Evolutionary conservation across 2,329 filamentous ascomycete species (phyloP), one percentile per base, ranked within the genome.

Genomic region (Colletotrichum camelliae): DNA sequence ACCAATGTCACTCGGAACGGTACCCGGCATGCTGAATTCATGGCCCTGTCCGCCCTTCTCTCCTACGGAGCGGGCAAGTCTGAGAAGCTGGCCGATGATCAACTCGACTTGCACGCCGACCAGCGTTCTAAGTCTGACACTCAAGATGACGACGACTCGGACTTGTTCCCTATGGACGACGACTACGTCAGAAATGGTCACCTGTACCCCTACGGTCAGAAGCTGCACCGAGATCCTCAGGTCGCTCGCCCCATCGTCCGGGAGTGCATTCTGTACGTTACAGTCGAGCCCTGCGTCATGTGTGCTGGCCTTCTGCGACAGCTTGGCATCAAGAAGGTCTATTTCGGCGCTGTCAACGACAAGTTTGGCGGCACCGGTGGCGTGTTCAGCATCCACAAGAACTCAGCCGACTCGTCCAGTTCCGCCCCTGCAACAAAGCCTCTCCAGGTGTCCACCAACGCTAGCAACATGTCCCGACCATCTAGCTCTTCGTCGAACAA

Each of bases 241-340:
- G 90, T 97, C 78, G 90, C 93, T 69, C 90, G 91, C 39, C 90
- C 89, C 15, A 91, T 96, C 77, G 88, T 98, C 79, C 88, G 88
- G 52, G 91, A 96, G 78, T 90, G 90, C 79, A 94, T 93, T 12
- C 91, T 99, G 67, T 99, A 99, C 84, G 97, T 99, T 65, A 99
- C 97, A 0, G 96, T 99, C 70, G 97, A 99, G 86, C 97, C 97
- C 6, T 99, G 97, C 84, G 95, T 99, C 86, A 99, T 99, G 97
- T 99, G 97, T 83, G 97, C 97, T 15, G 97, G 96, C 8, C 92
- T 97, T 69, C 90, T 99, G 67, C 92, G 96, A 67, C 97, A 99
- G 85, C 93, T 97, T 78, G 91, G 93, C 16, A 96, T 99, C 84
- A 92, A 94, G 77, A 94, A 94, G 79, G 97, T 99, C 37, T 98